A percentile compares a stretch with the other conserved stretches of the same genome.
phyloP scores from a whole-genome alignment of 2,329 filamentous ascomycete species.

The Phyllosticta ampelicida region DNA sequence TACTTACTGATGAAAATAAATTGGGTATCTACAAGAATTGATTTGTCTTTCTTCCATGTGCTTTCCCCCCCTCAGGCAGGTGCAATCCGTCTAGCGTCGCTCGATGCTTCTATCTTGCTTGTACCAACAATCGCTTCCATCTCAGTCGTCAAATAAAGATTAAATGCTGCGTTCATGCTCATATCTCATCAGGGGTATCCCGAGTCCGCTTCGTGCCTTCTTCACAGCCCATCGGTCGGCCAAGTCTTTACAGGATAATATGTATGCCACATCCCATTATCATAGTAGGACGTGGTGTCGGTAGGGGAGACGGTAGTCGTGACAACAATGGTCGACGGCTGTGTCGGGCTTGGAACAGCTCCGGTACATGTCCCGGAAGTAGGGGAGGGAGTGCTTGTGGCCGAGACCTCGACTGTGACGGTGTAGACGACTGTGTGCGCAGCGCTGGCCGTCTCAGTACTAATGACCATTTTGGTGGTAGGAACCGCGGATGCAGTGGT shows the following conservation, averaged over 20 bases:
- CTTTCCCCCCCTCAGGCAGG: too few relatives aligned
- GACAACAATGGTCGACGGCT: slow-evolving; percentile 18
- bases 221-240: background rate
- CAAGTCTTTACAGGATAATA: slow-evolving; percentile 28
- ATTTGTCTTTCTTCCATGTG: too few relatives aligned
- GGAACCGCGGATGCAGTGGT: background rate
- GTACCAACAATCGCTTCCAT: background rate
- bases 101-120: background rate
- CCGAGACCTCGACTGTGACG: background rate
- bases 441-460: background rate
- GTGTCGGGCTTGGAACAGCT: background rate
- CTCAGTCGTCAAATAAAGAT: background rate
- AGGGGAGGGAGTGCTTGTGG: slow-evolving; percentile 2
- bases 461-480: background rate
- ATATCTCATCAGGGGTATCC: background rate
- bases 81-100: background rate
- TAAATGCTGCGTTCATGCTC: background rate
- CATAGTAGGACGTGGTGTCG: slow-evolving; percentile 30
- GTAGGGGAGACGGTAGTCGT: slow-evolving; percentile 18
- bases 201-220: background rate
- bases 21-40: too few relatives aligned
- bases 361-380: background rate
- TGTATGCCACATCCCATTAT: slow-evolving; percentile 37
- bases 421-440: slow-evolving; percentile 7
- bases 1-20: too few relatives aligned